Conservation (phyloP, 140 eudicot species). For the Senecio squalidus region DNA sequence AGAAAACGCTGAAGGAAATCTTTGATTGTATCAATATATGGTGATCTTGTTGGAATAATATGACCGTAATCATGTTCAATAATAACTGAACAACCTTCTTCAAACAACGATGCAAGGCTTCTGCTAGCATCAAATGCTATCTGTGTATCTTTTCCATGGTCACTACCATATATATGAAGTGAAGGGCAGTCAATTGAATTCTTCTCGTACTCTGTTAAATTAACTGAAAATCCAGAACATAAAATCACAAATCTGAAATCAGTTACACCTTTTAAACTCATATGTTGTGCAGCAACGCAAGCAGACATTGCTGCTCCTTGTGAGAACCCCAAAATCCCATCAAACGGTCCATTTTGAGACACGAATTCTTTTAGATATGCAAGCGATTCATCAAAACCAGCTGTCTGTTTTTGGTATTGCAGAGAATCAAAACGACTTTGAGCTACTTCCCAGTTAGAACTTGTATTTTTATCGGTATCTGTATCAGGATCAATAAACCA, state of each 20-base stretch:
- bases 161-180: slow-evolving; percentile 76
- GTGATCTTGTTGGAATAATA: slow-evolving; percentile 81
- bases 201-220: slow-evolving; percentile 24
- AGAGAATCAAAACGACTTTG: slow-evolving; percentile 63
- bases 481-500: slow-evolving; percentile 60
- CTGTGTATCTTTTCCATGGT: slow-evolving; percentile 74
- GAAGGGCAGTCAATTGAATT: slow-evolving; percentile 76
- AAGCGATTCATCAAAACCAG: slow-evolving; percentile 67
- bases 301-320: slow-evolving; percentile 99
- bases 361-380: slow-evolving; percentile 46
- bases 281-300: slow-evolving; percentile 43
- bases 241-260: slow-evolving; percentile 69
- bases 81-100: slow-evolving; percentile 57
- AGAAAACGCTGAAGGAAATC: slow-evolving; percentile 57
- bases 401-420: slow-evolving; percentile 80
- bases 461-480: slow-evolving; percentile 16
- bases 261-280: slow-evolving; percentile 44
- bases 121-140: slow-evolving; percentile 63
- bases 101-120: slow-evolving; percentile 65
- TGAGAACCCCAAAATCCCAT: slow-evolving; percentile 92
- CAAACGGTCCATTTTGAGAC: slow-evolving; percentile 62
- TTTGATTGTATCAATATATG: slow-evolving; percentile 54
- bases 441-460: slow-evolving; percentile 52
- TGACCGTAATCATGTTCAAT: slow-evolving; percentile 85
- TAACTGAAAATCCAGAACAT: slow-evolving; percentile 82